Evolutionary conservation across 1,139 yeast genomes (phyloP), one percentile per base, ranked within the genome.

Genomic region (Geotrichum europaeum): DNA sequence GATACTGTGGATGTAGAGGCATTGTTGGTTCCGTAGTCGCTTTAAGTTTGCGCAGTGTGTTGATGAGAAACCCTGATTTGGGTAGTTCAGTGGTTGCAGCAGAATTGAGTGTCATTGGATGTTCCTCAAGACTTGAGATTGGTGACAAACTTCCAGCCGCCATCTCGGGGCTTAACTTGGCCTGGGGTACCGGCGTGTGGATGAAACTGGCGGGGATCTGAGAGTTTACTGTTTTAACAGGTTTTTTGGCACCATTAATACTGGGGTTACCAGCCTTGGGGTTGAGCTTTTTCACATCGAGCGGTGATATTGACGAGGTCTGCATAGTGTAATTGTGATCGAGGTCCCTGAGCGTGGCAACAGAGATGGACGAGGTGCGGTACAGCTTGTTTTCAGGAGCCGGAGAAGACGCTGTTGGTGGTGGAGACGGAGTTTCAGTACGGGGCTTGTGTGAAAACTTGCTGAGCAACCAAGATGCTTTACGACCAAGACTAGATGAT

Each of bases 21-120:
- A 45, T 24, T 15, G 47, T 13, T 6, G 28, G n/a, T 34, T 56
- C 55, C 6, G 28, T 6, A 6, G 43, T 36, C 12, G 45, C 40
- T 30, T 56, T 56, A 18, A 59, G 40, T 25, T 59, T 59, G 20
- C 61, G 55, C 6, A 59, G 40, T 18, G 54, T 51, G 18, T 49
- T 55, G 9, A 49, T 24, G 7, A 59, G 49, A 49, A 59, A 59
- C 13, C 61, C 56, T 1, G 60, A 22, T 24, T 49, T 53, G 12
- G 51, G 47, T 1, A 1, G 36, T 15, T 28, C 53, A 18, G 36
- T 32, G 20, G 20, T 10, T 13, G 53, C 5, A 13, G 53, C 13
- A 32, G 51, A 49, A 40, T 40, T 40, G 9, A 40, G 47, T 15
- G 47, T 40, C 20, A n/a, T 28, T 15, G 34, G n/a, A 9, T 15